Evolutionary conservation across 192 early-diverging fungal species (phyloP).

Genomic region (Linnemannia hyalina): DNA sequence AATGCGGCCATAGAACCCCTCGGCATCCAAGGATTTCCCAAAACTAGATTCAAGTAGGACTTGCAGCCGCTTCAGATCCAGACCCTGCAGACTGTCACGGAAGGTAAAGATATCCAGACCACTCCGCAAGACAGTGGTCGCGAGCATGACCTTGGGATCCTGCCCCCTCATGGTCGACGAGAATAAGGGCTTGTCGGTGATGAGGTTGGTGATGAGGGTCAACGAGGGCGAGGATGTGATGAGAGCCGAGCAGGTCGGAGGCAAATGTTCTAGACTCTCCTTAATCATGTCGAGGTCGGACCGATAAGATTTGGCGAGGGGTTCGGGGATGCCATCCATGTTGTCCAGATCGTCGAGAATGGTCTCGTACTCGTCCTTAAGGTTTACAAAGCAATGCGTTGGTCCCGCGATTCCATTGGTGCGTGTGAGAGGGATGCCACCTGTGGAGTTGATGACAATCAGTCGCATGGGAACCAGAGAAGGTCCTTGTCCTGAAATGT

Average conservation of each 20-base stretch:
- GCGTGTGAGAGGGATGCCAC: slow-evolving; percentile 74
- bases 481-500: slow-evolving; percentile 5
- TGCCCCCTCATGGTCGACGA: slow-evolving; percentile 61
- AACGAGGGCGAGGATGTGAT: slow-evolving; percentile 69
- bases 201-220: slow-evolving; percentile 76
- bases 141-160: slow-evolving; percentile 56
- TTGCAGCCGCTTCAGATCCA: slow-evolving; percentile 67
- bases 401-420: slow-evolving; percentile 52
- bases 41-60: slow-evolving; percentile 85
- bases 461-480: slow-evolving; percentile 66
- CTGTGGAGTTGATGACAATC: slow-evolving; percentile 77
- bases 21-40: slow-evolving; percentile 66
- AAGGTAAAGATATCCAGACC: slow-evolving; percentile 76
- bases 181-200: slow-evolving; percentile 82
- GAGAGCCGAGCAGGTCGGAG: slow-evolving; percentile 84
- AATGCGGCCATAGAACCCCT: slow-evolving; percentile 72
- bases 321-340: slow-evolving; percentile 33
- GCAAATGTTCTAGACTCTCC: slow-evolving; percentile 73
- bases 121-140: slow-evolving; percentile 84
- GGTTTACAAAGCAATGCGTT: slow-evolving; percentile 82
- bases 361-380: slow-evolving; percentile 79
- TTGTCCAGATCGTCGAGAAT: slow-evolving; percentile 64
- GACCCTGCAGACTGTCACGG: slow-evolving; percentile 64
- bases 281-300: slow-evolving; percentile 72
- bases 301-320: slow-evolving; percentile 28